Evolutionary conservation across 148 eudicot genomes (phyloP).

Genomic region (Cornus florida): DNA sequence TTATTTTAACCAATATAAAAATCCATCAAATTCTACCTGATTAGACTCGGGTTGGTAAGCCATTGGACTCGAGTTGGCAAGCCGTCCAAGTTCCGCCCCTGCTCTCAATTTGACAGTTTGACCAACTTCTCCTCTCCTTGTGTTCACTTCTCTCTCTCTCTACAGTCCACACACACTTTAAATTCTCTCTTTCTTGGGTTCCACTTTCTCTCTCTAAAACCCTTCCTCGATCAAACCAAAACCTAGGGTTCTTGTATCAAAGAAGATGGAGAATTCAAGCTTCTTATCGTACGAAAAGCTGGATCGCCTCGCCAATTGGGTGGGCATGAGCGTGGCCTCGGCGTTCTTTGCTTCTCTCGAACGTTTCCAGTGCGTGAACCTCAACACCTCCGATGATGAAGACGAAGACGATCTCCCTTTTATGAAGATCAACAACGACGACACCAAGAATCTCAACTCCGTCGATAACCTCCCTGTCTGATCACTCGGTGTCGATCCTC

Average conservation of each 20-base stretch:
- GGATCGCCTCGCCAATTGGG: slow-evolving; percentile 48
- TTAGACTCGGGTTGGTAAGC: too few species aligned
- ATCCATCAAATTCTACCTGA: too few species aligned
- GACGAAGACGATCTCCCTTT: slow-evolving; percentile 51
- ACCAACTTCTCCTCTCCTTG: background rate
- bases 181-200: too few species aligned
- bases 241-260: background rate
- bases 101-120: background rate
- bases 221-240: background rate
- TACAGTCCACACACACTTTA: background rate
- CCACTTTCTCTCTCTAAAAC: background rate
- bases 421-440: slow-evolving; percentile 24
- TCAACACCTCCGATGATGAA: slow-evolving; percentile 52
- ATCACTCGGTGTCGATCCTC: slow-evolving; percentile 11
- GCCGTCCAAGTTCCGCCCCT: too few species aligned
- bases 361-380: slow-evolving; percentile 67
- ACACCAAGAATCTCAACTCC: slow-evolving; percentile 23
- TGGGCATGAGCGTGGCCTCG: slow-evolving; percentile 59
- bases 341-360: slow-evolving; percentile 81
- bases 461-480: slow-evolving; percentile 65
- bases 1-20: too few species aligned
- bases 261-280: slow-evolving; percentile 37
- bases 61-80: background rate
- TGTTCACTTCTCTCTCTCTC: background rate
- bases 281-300: slow-evolving; percentile 37